A percentile compares a stretch with the other conserved stretches of the same genome.
phyloP scores from a whole-genome alignment of 2,329 filamentous ascomycete species.

The Aspergillus aculeatus region DNA sequence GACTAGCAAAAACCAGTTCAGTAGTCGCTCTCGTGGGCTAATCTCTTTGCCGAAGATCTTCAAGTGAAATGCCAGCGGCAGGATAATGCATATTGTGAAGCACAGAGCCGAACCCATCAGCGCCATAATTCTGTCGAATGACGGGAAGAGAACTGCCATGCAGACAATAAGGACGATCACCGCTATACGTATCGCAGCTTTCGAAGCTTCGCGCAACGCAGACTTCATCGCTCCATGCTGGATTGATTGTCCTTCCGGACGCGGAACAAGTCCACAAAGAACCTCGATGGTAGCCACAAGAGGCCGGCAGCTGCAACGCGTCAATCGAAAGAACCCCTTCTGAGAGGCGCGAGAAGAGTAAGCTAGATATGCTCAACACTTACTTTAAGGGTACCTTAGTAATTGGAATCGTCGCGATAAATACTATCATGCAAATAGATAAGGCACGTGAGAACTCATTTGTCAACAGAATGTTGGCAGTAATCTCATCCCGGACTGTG shows the following conservation, averaged over 20 bases:
- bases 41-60: constrained; percentile 82
- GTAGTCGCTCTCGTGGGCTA: constrained; percentile 57
- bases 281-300: constrained; percentile 84
- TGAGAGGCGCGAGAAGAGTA: not conserved
- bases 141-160: constrained; percentile 71
- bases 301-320: constrained; percentile 62
- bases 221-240: constrained; percentile 19
- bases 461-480: constrained; percentile 78
- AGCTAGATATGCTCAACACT: constrained; percentile 19
- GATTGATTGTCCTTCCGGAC: constrained; percentile 32
- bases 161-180: constrained; percentile 70
- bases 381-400: constrained; percentile 89
- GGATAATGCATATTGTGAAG: constrained; percentile 89
- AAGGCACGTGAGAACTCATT: constrained; percentile 70
- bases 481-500: constrained; percentile 81
- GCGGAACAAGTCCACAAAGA: constrained; percentile 68
- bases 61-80: constrained; percentile 85
- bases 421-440: constrained; percentile 77
- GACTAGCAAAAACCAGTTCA: constrained; percentile 68
- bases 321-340: constrained; percentile 19
- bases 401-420: constrained; percentile 87
- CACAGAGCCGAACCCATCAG: constrained; percentile 87
- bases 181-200: constrained; percentile 62
- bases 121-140: constrained; percentile 87
- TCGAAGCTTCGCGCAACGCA: constrained; percentile 48